Evolutionary conservation across 2,329 filamentous ascomycete genomes (phyloP), one percentile per base, ranked within the genome.

Genomic region (Sporothrix curviconia): DNA sequence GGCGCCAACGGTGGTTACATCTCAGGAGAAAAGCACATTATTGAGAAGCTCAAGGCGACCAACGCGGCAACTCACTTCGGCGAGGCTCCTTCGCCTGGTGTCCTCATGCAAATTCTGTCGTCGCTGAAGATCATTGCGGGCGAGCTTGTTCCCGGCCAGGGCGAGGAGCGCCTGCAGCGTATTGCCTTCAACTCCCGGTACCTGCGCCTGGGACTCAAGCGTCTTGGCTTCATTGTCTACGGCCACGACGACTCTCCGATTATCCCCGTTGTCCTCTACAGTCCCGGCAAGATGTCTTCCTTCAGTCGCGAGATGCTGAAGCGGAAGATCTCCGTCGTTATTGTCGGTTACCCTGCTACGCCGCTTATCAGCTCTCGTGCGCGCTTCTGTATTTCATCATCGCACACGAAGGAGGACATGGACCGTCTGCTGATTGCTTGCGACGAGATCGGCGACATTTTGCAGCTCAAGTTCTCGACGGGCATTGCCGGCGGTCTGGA

Each of bases 241-340:
- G 94, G 94, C 61, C 92, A 97, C 71, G 94, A 99, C 69, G 94
- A 99, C 74, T 96, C 92, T 5, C 94, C 94, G 57, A 97, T 99
- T 66, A 91, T 99, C 65, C 94, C 94, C 55, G 73, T 99, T 64
- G 82, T 96, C 68, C 84, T 99, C 28, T 99, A 96, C 79, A 90
- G 97, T 74, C 94, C 94, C n/a, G 94, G 90, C 66, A 99, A 99
- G 77, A 96, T 99, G 80, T 89, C 92, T 4, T 92, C 94, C 59
- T 99, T 99, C 74, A 96, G 91, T 51, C 94, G 96, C 70, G 94
- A 97, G 72, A 97, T 99, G 94, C 83, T 97, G 60, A 90, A 89
- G 75, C 90, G 94, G 68, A 97, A 96, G 74, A 97, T 99, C 65
- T 94, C 92, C 0, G 90, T 97, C 53, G 94, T 99, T 39, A 90